Conservation (phyloP, 164 flowering plant species). For the Euptelea pleiosperma region DNA sequence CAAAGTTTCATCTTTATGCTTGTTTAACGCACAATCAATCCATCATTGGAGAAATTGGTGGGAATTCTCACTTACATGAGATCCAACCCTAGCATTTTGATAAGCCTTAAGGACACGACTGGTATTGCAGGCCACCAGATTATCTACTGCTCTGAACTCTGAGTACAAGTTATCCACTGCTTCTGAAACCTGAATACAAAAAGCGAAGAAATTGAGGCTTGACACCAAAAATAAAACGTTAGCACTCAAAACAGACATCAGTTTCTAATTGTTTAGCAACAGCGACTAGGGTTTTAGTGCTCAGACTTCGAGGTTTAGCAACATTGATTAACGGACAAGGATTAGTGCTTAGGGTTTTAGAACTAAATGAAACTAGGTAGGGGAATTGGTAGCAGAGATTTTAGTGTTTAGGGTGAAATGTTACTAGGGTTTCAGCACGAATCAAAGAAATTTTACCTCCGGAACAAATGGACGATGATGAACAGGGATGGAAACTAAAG, state of each 20-base stretch:
- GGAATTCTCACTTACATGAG: constrained; percentile 53
- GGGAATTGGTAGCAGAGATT: too few species aligned
- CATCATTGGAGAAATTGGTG: too few species aligned
- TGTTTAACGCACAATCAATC: too few species aligned
- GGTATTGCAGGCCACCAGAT: constrained; percentile 70
- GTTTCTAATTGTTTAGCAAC: too few species aligned
- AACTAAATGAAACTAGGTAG: too few species aligned
- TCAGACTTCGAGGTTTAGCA: too few species aligned
- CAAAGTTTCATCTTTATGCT: too few species aligned
- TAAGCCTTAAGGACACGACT: constrained; percentile 74
- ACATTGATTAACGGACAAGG: too few species aligned
- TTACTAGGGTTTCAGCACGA: background rate
- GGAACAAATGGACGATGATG: constrained; percentile 44
- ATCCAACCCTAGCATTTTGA: constrained; percentile 73
- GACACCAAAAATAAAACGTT: background rate
- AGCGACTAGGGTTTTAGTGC: too few species aligned
- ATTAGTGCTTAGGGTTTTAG: too few species aligned
- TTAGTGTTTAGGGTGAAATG: background rate
- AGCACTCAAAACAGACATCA: too few species aligned
- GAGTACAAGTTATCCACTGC: constrained; percentile 64
- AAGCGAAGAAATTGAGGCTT: constrained; percentile 1
- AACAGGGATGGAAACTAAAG: constrained; percentile 19
- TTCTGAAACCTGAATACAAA: constrained; percentile 49
- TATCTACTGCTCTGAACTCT: constrained; percentile 76
- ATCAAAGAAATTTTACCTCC: constrained; percentile 36